Conservation (phyloP, 805 yeast genomes). For the Barnettozyma sucrosica region DNA sequence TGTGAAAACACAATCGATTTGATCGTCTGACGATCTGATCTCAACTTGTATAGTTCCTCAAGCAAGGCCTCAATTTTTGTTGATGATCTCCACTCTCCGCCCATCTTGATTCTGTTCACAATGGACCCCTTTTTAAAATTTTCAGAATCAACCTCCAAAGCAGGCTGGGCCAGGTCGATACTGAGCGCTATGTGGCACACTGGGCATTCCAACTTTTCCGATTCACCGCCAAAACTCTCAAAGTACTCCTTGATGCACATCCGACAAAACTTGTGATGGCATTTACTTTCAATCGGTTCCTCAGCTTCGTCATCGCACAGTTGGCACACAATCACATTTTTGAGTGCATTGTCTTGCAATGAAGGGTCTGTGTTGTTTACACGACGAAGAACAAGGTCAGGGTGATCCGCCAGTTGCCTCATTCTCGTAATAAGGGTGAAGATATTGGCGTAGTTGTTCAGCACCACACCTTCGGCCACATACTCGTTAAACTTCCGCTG, state of each 20-base stretch:
- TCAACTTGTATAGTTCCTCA: slow-evolving; percentile 80
- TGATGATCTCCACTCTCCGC: slow-evolving; percentile 87
- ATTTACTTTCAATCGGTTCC: slow-evolving; percentile 90
- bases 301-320: slow-evolving; percentile 97
- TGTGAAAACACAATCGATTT: slow-evolving; percentile 97
- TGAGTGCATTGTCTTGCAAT: slow-evolving; percentile 13
- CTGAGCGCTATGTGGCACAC: slow-evolving; percentile 93
- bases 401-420: slow-evolving; percentile 98
- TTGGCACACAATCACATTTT: slow-evolving; percentile 69
- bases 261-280: slow-evolving; percentile 92
- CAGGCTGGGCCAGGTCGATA: slow-evolving; percentile 83
- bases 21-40: slow-evolving; percentile 84
- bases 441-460: slow-evolving; percentile 94
- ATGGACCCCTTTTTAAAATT: slow-evolving; percentile 61
- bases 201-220: slow-evolving; percentile 71
- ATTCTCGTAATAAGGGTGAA: slow-evolving; percentile 93
- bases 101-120: slow-evolving; percentile 82
- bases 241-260: slow-evolving; percentile 87
- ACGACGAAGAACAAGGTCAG: slow-evolving; percentile 84
- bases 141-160: slow-evolving; percentile 57
- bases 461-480: slow-evolving; percentile 93
- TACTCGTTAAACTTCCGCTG: slow-evolving; percentile 84
- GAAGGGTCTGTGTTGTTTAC: slow-evolving; percentile 37
- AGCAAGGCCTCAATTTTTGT: slow-evolving; percentile 95
- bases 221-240: slow-evolving; percentile 67